phyloP scores from a whole-genome alignment of 176 grass and related monocot species.

The Luzula sylvatica region DNA sequence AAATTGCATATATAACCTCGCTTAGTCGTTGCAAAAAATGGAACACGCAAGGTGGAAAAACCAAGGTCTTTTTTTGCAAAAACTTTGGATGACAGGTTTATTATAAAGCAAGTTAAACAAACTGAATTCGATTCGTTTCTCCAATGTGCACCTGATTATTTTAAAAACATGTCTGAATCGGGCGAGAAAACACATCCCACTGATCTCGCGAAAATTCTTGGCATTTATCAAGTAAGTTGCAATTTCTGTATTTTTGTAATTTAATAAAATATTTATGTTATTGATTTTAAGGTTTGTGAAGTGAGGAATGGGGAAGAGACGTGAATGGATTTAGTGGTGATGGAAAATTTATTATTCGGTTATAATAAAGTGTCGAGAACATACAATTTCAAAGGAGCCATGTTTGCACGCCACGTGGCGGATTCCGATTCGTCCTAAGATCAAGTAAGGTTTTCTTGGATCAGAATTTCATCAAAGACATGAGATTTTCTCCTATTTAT shows the following conservation, averaged over 20 bases:
- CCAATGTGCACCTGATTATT: slow-evolving; percentile 84
- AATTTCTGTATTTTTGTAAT: too few relatives aligned
- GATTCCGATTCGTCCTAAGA: slow-evolving; percentile 26
- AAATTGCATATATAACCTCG: slow-evolving; percentile 69
- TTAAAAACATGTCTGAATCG: slow-evolving; percentile 63
- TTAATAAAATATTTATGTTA: too few relatives aligned
- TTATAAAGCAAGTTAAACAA: slow-evolving; percentile 91
- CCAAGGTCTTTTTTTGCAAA: slow-evolving; percentile 77
- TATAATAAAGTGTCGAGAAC: slow-evolving; percentile 42
- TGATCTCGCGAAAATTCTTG: slow-evolving; percentile 81
- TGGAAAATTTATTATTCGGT: slow-evolving; percentile 93
- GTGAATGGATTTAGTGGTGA: slow-evolving; percentile 75
- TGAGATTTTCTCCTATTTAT: slow-evolving; percentile 69
- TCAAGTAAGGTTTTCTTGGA: slow-evolving; percentile 53
- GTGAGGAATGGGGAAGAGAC: slow-evolving; percentile 60
- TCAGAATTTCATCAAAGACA: slow-evolving; percentile 92
- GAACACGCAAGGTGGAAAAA: slow-evolving; percentile 87
- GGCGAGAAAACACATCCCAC: slow-evolving; percentile 43
- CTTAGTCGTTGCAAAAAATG: slow-evolving; percentile 82
- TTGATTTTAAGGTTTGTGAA: slow-evolving; percentile 45
- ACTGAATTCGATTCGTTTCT: slow-evolving; percentile 89
- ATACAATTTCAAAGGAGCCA: slow-evolving; percentile 92
- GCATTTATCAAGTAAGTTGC: slow-evolving; percentile 70
- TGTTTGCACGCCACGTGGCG: slow-evolving; percentile 46
- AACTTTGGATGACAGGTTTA: slow-evolving; percentile 83